phyloP scores from a whole-genome alignment of 805 yeast genomes.

The Metschnikowia henanensis region DNA sequence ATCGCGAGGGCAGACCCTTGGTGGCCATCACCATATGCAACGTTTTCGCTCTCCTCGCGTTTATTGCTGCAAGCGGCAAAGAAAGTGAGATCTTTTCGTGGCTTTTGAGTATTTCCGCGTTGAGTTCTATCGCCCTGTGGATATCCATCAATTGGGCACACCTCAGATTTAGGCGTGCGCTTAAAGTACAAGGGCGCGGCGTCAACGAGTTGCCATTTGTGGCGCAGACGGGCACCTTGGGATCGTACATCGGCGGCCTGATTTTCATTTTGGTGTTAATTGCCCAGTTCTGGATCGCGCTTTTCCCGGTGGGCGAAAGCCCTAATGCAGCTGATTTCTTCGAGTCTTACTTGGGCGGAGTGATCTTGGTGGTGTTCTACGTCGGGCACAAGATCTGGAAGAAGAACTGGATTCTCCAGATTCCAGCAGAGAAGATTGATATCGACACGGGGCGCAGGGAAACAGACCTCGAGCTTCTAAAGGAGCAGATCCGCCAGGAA shows the following conservation, averaged over 20 bases:
- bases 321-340: conserved; percentile 41
- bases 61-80: conserved; percentile 59
- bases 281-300: conserved; percentile 45
- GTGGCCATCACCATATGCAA: conserved; percentile 60
- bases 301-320: conserved; percentile 38
- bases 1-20: conserved; percentile 76
- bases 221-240: conserved; percentile 38
- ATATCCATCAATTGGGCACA: conserved; percentile 69
- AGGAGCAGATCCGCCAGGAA: conserved; percentile 35
- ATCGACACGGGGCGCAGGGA: conserved; percentile 65
- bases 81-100: conserved; percentile 65
- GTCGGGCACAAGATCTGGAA: conserved; percentile 47
- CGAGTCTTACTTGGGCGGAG: conserved; percentile 46
- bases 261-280: conserved; percentile 37
- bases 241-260: conserved; percentile 34
- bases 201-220: conserved; percentile 36
- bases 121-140: conserved; percentile 81
- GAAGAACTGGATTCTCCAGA: conserved; percentile 44
- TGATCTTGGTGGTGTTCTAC: conserved; percentile 44
- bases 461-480: conserved; percentile 53
- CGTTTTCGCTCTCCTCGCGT: conserved; percentile 56
- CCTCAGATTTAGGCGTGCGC: conserved; percentile 61
- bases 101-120: conserved; percentile 76
- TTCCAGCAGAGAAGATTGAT: conserved; percentile 51
- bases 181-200: conserved; percentile 48